phyloP scores from a whole-genome alignment of 2,329 filamentous ascomycete genomes.

The Didymella glomerata region DNA sequence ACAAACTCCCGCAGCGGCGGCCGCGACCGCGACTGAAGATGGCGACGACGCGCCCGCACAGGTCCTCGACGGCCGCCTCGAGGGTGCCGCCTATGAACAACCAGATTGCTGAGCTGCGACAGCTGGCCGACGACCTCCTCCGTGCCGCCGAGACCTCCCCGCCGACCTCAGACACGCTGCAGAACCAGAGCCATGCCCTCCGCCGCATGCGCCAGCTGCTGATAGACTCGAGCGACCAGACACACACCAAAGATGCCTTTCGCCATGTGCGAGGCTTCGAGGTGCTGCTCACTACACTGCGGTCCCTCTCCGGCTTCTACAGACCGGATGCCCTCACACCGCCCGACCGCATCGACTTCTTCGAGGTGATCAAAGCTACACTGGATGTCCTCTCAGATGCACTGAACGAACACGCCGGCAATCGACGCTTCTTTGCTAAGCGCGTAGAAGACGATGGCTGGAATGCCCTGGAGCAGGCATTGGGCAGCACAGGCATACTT shows the following conservation, averaged over 20 bases:
- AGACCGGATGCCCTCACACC: slow-evolving; percentile 69
- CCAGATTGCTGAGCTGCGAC: slow-evolving; percentile 53
- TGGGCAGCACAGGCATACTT: slow-evolving; percentile 69
- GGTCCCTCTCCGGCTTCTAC: slow-evolving; percentile 78
- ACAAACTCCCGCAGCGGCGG: slow-evolving; percentile 38
- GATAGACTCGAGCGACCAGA: slow-evolving; percentile 60
- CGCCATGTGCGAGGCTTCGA: slow-evolving; percentile 82
- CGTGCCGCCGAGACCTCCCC: slow-evolving; percentile 42
- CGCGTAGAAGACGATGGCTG: slow-evolving; percentile 80
- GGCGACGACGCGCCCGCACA: slow-evolving; percentile 47
- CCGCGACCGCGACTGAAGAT: slow-evolving; percentile 44
- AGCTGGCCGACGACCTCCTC: slow-evolving; percentile 48
- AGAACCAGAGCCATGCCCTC: slow-evolving; percentile 60
- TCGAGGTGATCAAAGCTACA: slow-evolving; percentile 74
- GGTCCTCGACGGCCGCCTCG: slow-evolving; percentile 51
- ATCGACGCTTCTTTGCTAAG: slow-evolving; percentile 84
- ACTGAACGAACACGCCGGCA: slow-evolving; percentile 82
- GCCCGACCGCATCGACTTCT: slow-evolving; percentile 70
- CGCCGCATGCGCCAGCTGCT: slow-evolving; percentile 72
- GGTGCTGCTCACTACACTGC: slow-evolving; percentile 72
- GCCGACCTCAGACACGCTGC: slow-evolving; percentile 44
- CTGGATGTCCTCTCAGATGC: slow-evolving; percentile 77
- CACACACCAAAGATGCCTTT: slow-evolving; percentile 78
- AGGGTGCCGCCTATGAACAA: slow-evolving; percentile 62
- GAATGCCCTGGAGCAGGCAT: slow-evolving; percentile 75